Evolutionary conservation across 192 early-diverging fungal species (phyloP).

Genomic region (Coemansia aciculifera): DNA sequence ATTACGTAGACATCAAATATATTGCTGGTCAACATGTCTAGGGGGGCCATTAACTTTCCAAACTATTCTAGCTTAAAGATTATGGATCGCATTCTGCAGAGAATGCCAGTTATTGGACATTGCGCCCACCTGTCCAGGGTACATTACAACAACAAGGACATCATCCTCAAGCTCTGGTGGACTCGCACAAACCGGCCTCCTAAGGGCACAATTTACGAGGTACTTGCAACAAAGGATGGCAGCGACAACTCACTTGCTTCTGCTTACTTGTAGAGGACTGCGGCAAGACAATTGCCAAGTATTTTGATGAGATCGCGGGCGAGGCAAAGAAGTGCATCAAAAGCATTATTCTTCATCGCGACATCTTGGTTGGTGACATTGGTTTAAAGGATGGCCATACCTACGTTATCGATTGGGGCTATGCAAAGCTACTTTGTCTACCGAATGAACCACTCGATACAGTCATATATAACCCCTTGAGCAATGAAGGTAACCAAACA

Average conservation of each 20-base stretch:
- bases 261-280: conserved; percentile 16
- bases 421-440: neutral
- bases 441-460: neutral
- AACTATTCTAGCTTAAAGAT: neutral
- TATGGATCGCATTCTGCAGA: neutral
- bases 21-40: neutral
- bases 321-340: neutral
- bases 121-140: neutral
- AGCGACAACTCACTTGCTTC: neutral
- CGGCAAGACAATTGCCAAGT: neutral
- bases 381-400: neutral
- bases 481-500: neutral
- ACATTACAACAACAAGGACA: neutral
- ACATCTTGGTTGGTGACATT: conserved; percentile 15
- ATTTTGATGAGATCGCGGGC: neutral
- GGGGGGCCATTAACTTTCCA: no score
- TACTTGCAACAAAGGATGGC: neutral
- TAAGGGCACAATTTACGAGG: conserved; percentile 15
- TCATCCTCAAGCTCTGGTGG: conserved; percentile 8
- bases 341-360: conserved; percentile 10
- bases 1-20: neutral
- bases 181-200: neutral
- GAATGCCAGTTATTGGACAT: neutral
- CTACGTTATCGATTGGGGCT: conserved; percentile 19
- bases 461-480: neutral